A percentile compares a stretch with the other conserved stretches of the same genome.
Conservation (phyloP, 1,139 yeast genomes). For the Saccharomyces hybrid region DNA sequence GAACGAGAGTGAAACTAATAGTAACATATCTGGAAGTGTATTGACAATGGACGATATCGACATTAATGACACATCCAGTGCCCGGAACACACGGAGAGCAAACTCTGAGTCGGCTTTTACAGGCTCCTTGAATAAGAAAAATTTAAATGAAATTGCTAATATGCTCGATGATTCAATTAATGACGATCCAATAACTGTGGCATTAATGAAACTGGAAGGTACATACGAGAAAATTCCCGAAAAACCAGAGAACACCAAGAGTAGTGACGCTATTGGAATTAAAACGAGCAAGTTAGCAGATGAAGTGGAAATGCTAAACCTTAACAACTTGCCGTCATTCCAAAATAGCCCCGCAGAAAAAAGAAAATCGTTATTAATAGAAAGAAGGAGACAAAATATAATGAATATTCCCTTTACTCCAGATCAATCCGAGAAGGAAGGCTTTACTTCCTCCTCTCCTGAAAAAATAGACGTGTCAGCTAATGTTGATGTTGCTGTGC, state of each 20-base stretch:
- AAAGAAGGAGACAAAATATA: slow-evolving; percentile 35
- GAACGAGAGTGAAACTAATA: slow-evolving; percentile 9
- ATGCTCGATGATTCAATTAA: slow-evolving; percentile 21
- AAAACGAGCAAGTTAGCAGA: slow-evolving; percentile 17
- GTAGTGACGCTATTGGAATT: slow-evolving; percentile 5
- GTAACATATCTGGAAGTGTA: not conserved
- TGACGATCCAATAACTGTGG: slow-evolving; percentile 64
- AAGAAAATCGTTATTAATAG: slow-evolving; percentile 31
- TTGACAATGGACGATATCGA: slow-evolving; percentile 4
- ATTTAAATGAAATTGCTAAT: slow-evolving; percentile 1
- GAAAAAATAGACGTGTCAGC: slow-evolving; percentile 10
- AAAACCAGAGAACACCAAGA: slow-evolving; percentile 1
- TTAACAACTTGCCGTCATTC: slow-evolving; percentile 15
- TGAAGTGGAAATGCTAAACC: slow-evolving; percentile 30
- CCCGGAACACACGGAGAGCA: slow-evolving; percentile 5
- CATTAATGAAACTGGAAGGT: slow-evolving; percentile 74
- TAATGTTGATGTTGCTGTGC: slow-evolving; percentile 4
- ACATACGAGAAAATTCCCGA: slow-evolving; percentile 29
- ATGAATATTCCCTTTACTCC: slow-evolving; percentile 24
- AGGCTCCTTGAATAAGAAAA: slow-evolving; percentile 1
- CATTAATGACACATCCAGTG: not conserved
- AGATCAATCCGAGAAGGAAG: not conserved
- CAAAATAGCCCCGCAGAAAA: slow-evolving; percentile 18
- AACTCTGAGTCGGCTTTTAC: not conserved
- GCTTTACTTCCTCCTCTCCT: slow-evolving; percentile 17